Percentiles rank a stretch among this genome's conserved stretches.
Conservation (phyloP, 225 moss, liverwort and hornwort genomes). For the Antitrichia curtipendula region DNA sequence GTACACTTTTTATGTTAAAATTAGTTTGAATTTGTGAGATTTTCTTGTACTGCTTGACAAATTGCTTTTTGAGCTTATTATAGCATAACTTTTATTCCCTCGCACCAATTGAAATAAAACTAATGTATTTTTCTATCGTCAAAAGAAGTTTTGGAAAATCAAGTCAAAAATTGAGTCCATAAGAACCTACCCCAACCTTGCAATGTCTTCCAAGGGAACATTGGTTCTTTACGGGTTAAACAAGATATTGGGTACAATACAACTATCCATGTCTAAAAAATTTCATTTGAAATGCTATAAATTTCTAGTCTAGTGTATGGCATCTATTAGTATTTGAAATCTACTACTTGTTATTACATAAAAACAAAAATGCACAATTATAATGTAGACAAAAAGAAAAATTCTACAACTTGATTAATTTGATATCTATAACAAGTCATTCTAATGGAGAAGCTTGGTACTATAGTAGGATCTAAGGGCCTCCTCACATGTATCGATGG, state of each 20-base stretch:
- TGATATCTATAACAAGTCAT: neutral
- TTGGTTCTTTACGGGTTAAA: neutral
- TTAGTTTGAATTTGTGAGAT: too few relatives aligned
- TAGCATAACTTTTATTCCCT: accelerated
- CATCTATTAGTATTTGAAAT: neutral
- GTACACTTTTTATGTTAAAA: too few relatives aligned
- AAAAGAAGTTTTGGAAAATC: accelerated
- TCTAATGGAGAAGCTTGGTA: neutral
- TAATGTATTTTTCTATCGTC: neutral
- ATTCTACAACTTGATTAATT: neutral
- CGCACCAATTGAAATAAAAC: accelerated
- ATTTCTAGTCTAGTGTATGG: neutral
- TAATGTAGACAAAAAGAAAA: neutral
- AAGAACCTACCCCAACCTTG: accelerated
- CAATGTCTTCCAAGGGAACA: accelerated
- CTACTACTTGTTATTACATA: neutral
- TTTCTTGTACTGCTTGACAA: neutral
- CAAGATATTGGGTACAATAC: neutral
- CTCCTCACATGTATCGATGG: too few relatives aligned
- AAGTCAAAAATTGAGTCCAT: neutral
- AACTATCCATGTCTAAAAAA: accelerated
- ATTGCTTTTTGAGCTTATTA: neutral
- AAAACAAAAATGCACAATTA: neutral
- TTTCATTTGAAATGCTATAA: neutral
- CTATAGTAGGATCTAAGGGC: too few relatives aligned